Percentiles rank a stretch among this genome's conserved stretches.
These are phyloP conservation scores for Chrysoporthe puriensis DNA, from an alignment of 2,329 filamentous ascomycete species.

Conservation along the genomic window DNA sequence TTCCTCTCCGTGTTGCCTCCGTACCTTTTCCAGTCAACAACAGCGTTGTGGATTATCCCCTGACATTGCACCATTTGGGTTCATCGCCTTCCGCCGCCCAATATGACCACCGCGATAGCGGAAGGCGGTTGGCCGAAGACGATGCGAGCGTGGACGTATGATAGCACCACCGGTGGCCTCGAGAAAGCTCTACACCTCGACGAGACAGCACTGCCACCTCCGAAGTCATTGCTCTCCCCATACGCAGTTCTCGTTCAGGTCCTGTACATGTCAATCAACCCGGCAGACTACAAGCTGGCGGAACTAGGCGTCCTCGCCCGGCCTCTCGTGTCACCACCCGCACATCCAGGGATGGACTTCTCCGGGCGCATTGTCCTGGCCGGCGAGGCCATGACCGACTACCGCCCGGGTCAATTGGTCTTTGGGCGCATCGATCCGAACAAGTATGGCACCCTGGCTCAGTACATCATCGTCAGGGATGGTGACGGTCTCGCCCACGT, in stretches of 20 bases:
- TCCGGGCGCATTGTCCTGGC: slow-evolving; percentile 47
- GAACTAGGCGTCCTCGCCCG: slow-evolving; percentile 50
- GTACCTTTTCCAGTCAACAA: background rate
- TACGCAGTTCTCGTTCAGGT: slow-evolving; percentile 60
- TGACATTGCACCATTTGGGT: background rate
- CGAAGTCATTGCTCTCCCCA: slow-evolving; percentile 39
- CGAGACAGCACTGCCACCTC: slow-evolving; percentile 45
- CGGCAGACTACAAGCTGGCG: slow-evolving; percentile 66
- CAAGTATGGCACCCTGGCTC: slow-evolving; percentile 41
- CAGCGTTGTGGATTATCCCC: background rate
- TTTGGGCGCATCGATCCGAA: slow-evolving; percentile 43
- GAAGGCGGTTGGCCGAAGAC: slow-evolving; percentile 29
- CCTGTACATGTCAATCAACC: slow-evolving; percentile 58
- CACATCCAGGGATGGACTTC: slow-evolving; percentile 55
- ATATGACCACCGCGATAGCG: background rate
- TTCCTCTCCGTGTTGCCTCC: background rate
- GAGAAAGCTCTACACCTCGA: slow-evolving; percentile 57
- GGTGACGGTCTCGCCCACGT: slow-evolving; percentile 40
- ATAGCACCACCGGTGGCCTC: slow-evolving; percentile 47
- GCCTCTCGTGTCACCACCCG: slow-evolving; percentile 45
- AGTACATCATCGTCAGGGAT: slow-evolving; percentile 42
- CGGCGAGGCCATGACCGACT: slow-evolving; percentile 35
- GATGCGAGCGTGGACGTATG: slow-evolving; percentile 65
- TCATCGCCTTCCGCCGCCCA: background rate
- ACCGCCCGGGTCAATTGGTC: slow-evolving; percentile 47